Evolutionary conservation across 352 stramenopile genomes (phyloP).

Genomic region (Pythium pectinolyticum): DNA sequence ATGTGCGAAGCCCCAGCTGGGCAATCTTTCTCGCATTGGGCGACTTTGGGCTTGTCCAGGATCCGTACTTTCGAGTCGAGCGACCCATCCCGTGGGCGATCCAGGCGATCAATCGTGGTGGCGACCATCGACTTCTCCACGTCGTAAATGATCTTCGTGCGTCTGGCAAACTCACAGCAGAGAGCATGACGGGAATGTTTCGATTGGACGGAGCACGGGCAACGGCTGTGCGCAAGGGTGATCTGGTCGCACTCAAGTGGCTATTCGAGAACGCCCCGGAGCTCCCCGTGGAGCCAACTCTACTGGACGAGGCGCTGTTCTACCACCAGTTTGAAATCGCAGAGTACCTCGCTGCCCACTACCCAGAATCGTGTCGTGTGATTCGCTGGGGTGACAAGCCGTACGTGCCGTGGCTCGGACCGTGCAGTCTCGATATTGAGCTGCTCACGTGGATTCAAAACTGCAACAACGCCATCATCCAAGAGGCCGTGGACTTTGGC

Average conservation of each 20-base stretch:
- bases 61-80: no score
- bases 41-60: no score
- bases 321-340: conserved; percentile 12
- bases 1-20: no score
- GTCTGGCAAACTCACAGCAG: no score
- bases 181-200: background rate
- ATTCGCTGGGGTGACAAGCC: background rate
- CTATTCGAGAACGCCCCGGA: background rate
- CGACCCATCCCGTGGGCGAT: background rate
- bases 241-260: conserved; percentile 1
- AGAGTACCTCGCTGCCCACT: background rate
- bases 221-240: background rate
- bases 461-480: background rate
- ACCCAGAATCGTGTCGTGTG: background rate
- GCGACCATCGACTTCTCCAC: no score
- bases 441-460: background rate
- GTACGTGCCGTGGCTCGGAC: background rate
- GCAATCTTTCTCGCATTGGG: no score
- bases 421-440: background rate
- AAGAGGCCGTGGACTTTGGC: background rate
- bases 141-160: no score
- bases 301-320: conserved; percentile 1
- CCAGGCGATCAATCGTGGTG: background rate
- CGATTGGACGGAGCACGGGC: background rate
- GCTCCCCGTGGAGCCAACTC: background rate